A percentile compares a stretch with the other conserved stretches of the same genome.
Evolutionary conservation across 192 early-diverging fungal species (phyloP).

Genomic region (Backusella tuberculispora): DNA sequence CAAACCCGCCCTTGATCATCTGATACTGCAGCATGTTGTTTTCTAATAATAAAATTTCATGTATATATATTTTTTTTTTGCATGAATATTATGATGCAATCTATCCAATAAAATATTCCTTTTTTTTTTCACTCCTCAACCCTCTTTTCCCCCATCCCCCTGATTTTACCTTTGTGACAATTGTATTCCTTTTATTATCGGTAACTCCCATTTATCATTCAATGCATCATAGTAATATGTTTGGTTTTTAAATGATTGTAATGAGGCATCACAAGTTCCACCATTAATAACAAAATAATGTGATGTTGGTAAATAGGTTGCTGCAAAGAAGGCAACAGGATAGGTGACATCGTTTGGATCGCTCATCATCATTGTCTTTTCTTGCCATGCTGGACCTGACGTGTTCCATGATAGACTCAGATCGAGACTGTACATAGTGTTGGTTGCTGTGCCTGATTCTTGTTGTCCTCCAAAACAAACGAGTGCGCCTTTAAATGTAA

Average conservation of each 20-base stretch:
- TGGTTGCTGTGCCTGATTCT: background rate
- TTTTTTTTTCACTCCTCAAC: no score
- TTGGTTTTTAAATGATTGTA: background rate
- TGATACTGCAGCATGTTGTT: constrained; percentile 31
- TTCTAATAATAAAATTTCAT: constrained; percentile 18
- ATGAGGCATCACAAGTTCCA: background rate
- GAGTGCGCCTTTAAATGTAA: constrained; percentile 13
- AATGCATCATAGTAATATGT: constrained; percentile 21
- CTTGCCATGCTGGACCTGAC: constrained; percentile 15
- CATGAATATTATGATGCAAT: background rate
- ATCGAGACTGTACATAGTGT: constrained; percentile 2
- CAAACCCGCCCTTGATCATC: constrained; percentile 37
- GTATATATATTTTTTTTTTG: background rate
- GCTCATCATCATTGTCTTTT: background rate
- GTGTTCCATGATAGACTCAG: constrained; percentile 22
- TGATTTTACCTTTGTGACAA: background rate
- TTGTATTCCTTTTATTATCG: constrained; percentile 1
- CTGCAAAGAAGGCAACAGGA: constrained; percentile 1
- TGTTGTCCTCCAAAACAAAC: constrained; percentile 16
- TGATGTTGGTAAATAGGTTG: background rate
- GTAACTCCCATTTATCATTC: constrained; percentile 27
- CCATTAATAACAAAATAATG: constrained; percentile 21
- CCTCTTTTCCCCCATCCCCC: no score
- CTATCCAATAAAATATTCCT: no score
- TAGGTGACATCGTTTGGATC: constrained; percentile 7